These are phyloP conservation scores for Dryas alaskensis DNA, from an alignment of 306 rosid species.

Conservation along the genomic window DNA sequence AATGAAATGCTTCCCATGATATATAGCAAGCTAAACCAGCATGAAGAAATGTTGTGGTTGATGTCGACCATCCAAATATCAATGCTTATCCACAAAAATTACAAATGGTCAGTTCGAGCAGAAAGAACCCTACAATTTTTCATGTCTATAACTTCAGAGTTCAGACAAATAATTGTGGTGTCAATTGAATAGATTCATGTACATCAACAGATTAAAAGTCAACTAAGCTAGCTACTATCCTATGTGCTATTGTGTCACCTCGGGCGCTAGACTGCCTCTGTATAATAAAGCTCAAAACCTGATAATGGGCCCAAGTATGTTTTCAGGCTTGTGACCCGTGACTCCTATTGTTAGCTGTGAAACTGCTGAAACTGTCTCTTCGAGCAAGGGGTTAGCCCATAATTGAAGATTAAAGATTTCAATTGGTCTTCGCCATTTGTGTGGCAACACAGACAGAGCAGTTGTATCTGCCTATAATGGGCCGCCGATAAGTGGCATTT, in stretches of 20 bases:
- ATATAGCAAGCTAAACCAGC: slow-evolving; percentile 12
- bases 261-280: not conserved
- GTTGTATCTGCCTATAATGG: too few species aligned
- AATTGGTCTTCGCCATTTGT: not conserved
- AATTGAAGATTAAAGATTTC: not conserved
- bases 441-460: too few species aligned
- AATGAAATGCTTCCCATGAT: slow-evolving; percentile 92
- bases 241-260: not conserved
- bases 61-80: not conserved
- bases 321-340: not conserved
- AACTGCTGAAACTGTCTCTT: not conserved
- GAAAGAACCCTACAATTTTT: not conserved
- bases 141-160: not conserved
- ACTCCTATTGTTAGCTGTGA: not conserved
- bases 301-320: too few species aligned
- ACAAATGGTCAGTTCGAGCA: not conserved
- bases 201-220: not conserved
- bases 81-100: not conserved
- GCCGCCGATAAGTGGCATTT: not conserved
- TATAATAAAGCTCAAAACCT: not conserved
- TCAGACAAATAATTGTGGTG: not conserved
- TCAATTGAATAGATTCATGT: not conserved
- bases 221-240: not conserved
- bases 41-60: slow-evolving; percentile 11
- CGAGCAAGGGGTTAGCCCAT: not conserved